These are phyloP conservation scores for Aspergillus latus DNA, from an alignment of 2,329 filamentous ascomycete species.

Conservation along the genomic window DNA sequence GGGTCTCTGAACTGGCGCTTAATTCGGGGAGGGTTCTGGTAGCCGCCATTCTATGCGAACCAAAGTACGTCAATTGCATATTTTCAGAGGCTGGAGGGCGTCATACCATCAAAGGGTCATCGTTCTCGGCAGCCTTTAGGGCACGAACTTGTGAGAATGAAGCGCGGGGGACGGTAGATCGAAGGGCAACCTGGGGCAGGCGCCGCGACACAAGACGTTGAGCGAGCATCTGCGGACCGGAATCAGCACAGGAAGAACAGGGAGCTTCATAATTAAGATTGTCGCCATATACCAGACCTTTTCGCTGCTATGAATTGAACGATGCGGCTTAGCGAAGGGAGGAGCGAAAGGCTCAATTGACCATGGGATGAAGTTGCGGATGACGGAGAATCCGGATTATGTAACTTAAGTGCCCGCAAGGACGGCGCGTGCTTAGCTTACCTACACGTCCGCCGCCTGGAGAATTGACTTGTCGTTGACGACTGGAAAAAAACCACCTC, in stretches of 20 bases:
- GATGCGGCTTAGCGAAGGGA: constrained; percentile 21
- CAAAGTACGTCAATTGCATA: constrained; percentile 21
- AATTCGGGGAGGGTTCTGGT: constrained; percentile 56
- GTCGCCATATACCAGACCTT: constrained; percentile 24
- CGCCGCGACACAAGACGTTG: constrained; percentile 46
- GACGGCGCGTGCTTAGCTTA: constrained; percentile 25
- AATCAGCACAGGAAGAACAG: constrained; percentile 24
- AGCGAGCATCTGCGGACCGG: constrained; percentile 43
- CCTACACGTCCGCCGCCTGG: constrained; percentile 28
- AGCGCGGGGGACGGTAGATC: constrained; percentile 41
- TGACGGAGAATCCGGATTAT: constrained; percentile 28
- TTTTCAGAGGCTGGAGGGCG: neutral
- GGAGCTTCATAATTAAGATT: neutral
- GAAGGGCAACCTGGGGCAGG: constrained; percentile 41
- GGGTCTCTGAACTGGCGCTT: constrained; percentile 94
- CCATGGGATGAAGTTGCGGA: constrained; percentile 24
- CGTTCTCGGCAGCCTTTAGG: constrained; percentile 39
- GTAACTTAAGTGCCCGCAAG: constrained; percentile 19
- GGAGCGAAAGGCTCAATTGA: constrained; percentile 22
- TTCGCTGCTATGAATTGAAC: constrained; percentile 22
- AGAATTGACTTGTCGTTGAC: constrained; percentile 25
- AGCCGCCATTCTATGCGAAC: constrained; percentile 45
- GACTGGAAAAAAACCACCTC: constrained; percentile 45
- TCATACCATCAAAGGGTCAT: constrained; percentile 47
- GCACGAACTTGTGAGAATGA: constrained; percentile 43